phyloP scores from a whole-genome alignment of 768 basidiomycete species.

The Mycena galopus region DNA sequence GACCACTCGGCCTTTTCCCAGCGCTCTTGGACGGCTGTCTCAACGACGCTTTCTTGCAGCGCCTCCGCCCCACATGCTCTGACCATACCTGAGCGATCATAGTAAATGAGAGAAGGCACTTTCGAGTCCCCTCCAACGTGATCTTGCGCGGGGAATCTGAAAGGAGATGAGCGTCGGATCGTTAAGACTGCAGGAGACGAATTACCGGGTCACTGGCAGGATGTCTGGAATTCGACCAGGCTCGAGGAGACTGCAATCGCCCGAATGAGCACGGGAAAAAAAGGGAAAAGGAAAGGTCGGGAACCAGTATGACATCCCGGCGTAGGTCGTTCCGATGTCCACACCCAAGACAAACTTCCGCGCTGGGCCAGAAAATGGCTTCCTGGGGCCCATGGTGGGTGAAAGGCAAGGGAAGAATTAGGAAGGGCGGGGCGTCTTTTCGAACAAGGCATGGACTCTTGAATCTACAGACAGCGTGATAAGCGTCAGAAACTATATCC shows the following conservation, averaged over 20 bases:
- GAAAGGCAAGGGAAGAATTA: neutral
- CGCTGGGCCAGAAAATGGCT: constrained; percentile 46
- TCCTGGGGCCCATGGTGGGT: constrained; percentile 45
- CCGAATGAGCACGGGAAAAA: constrained; percentile 12
- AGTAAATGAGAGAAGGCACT: constrained; percentile 63
- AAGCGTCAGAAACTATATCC: neutral
- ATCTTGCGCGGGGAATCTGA: constrained; percentile 63
- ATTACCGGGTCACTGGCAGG: constrained; percentile 27
- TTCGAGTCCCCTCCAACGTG: constrained; percentile 60
- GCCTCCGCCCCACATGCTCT: constrained; percentile 63
- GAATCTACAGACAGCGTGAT: neutral
- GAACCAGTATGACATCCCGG: constrained; percentile 53
- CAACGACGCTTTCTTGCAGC: constrained; percentile 51
- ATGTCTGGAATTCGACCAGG: constrained; percentile 22
- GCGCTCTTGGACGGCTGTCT: constrained; percentile 56
- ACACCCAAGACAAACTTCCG: constrained; percentile 54
- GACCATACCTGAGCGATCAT: constrained; percentile 54
- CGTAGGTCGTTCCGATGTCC: constrained; percentile 57
- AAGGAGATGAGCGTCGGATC: neutral
- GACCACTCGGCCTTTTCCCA: constrained; percentile 64
- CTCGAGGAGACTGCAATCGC: constrained; percentile 30
- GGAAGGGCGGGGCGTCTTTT: neutral
- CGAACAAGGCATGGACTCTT: neutral
- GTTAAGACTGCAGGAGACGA: neutral
- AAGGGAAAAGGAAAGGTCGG: neutral